Evolutionary conservation across 1,139 yeast genomes (phyloP).

Genomic region (Sugiyamaella novakii): DNA sequence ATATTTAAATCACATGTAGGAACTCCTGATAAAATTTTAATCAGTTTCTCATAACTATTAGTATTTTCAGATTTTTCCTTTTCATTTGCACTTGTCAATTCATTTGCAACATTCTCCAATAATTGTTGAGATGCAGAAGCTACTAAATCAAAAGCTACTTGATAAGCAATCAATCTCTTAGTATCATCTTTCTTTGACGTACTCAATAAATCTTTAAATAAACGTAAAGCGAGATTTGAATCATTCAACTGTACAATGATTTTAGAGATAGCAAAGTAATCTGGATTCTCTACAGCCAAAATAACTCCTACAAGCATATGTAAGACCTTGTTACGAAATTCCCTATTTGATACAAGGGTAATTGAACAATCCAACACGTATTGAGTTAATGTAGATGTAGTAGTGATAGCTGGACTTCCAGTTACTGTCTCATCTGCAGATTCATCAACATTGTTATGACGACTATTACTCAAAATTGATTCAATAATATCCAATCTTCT

Average conservation of each 20-base stretch:
- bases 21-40: conserved; percentile 80
- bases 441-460: conserved; percentile 30
- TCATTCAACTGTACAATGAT: conserved; percentile 89
- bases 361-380: conserved; percentile 80
- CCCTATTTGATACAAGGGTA: conserved; percentile 62
- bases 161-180: conserved; percentile 68
- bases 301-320: conserved; percentile 63
- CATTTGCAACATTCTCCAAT: conserved; percentile 58
- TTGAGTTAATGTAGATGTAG: conserved; percentile 57
- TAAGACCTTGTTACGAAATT: conserved; percentile 67
- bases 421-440: conserved; percentile 22
- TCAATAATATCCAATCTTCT: conserved; percentile 82
- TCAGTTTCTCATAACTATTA: conserved; percentile 47
- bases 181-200: conserved; percentile 33
- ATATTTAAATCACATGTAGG: conserved; percentile 94
- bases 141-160: conserved; percentile 93
- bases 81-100: conserved; percentile 44
- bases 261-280: conserved; percentile 68
- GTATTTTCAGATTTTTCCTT: conserved; percentile 32
- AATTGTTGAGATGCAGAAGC: conserved; percentile 92
- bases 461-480: conserved; percentile 54
- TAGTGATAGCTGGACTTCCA: conserved; percentile 31
- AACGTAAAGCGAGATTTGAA: conserved; percentile 61
- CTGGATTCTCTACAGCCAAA: conserved; percentile 61
- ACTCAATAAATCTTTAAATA: conserved; percentile 64